Conservation (phyloP, 2,329 filamentous ascomycete species). For the Beauveria caledonica region DNA sequence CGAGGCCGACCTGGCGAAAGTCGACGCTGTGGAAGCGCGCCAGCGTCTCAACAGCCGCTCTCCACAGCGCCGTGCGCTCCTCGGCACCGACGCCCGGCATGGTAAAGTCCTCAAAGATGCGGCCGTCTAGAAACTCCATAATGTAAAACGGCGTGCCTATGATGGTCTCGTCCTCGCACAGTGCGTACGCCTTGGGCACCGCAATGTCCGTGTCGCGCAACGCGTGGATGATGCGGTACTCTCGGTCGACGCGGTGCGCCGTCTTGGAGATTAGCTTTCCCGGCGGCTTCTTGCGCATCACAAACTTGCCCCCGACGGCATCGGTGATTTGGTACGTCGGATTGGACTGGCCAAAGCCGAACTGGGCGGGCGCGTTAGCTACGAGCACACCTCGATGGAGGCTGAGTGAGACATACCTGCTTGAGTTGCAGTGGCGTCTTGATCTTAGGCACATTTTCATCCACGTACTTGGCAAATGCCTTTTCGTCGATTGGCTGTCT, state of each 20-base stretch:
- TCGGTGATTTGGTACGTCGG: slow-evolving; percentile 89
- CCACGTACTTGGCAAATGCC: slow-evolving; percentile 72
- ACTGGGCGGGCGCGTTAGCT: slow-evolving; percentile 46
- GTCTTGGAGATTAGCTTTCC: slow-evolving; percentile 87
- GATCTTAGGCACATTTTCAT: slow-evolving; percentile 72
- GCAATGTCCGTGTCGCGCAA: slow-evolving; percentile 72
- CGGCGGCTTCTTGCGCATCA: slow-evolving; percentile 97
- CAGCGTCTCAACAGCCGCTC: slow-evolving; percentile 71
- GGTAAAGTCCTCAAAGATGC: slow-evolving; percentile 83
- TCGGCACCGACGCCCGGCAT: slow-evolving; percentile 63
- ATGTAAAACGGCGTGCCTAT: slow-evolving; percentile 93
- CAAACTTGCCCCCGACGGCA: slow-evolving; percentile 61
- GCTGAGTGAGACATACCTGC: slow-evolving; percentile 50
- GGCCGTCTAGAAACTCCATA: slow-evolving; percentile 90
- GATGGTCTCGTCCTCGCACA: slow-evolving; percentile 75
- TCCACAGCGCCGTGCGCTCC: slow-evolving; percentile 76
- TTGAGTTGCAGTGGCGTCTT: slow-evolving; percentile 77
- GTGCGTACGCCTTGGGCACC: slow-evolving; percentile 71
- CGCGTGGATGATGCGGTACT: slow-evolving; percentile 84
- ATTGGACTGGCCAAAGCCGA: slow-evolving; percentile 95
- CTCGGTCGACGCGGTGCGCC: slow-evolving; percentile 92
- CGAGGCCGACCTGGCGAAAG: slow-evolving; percentile 58
- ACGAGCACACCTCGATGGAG: background rate
- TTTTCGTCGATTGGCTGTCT: slow-evolving; percentile 83
- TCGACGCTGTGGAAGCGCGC: slow-evolving; percentile 76